These are phyloP conservation scores for Cordia subcordata DNA, from an alignment of 257 asterid genomes.

Conservation along the genomic window DNA sequence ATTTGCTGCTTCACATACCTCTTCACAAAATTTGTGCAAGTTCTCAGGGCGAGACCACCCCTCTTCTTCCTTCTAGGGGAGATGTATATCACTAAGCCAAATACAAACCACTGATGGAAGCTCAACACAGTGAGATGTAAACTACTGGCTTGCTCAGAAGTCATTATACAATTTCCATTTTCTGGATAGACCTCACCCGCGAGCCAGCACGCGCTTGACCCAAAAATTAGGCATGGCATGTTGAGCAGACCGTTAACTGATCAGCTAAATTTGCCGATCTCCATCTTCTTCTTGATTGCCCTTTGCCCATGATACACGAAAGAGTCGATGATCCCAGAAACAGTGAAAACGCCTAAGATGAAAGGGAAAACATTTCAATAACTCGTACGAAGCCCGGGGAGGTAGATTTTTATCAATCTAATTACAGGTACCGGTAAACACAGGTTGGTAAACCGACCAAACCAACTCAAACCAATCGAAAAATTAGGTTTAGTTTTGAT, in stretches of 20 bases:
- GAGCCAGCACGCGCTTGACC: neutral
- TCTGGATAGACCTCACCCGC: neutral
- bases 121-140: too few species aligned
- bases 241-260: slow-evolving; percentile 13
- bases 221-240: neutral
- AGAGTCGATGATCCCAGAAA: slow-evolving; percentile 89
- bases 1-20: neutral
- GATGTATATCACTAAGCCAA: too few species aligned
- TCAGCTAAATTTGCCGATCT: slow-evolving; percentile 82
- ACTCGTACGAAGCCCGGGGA: neutral
- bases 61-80: neutral
- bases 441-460: too few species aligned
- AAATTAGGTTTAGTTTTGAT: too few species aligned
- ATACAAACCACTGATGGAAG: too few species aligned
- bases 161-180: neutral
- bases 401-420: neutral
- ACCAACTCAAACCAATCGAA: too few species aligned
- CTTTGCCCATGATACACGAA: slow-evolving; percentile 82
- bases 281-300: slow-evolving; percentile 88
- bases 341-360: slow-evolving; percentile 77
- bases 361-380: slow-evolving; percentile 15
- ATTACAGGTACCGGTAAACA: too few species aligned
- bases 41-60: neutral
- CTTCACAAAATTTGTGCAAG: neutral
- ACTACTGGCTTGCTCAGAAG: neutral